Conservation (phyloP, 305 asterid genomes). For the Fraxinus platypoda region DNA sequence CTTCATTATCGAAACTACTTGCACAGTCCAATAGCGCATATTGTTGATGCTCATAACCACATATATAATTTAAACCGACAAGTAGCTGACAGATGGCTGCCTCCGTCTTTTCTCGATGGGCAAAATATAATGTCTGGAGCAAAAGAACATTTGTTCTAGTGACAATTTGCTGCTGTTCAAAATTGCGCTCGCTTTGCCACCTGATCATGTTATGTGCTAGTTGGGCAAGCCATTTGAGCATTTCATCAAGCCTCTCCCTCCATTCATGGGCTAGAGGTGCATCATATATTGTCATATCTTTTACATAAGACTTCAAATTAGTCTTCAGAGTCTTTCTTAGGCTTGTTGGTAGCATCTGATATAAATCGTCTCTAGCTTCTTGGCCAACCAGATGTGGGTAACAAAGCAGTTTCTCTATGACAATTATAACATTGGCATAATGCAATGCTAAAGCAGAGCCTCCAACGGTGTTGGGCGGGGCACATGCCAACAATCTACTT, state of each 20-base stretch:
- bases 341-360: constrained; percentile 88
- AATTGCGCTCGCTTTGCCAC: constrained; percentile 91
- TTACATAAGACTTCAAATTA: constrained; percentile 52
- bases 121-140: constrained; percentile 81
- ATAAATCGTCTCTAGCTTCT: constrained; percentile 87
- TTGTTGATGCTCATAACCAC: constrained; percentile 90
- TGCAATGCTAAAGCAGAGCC: constrained; percentile 88
- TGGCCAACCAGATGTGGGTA: constrained; percentile 94
- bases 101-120: constrained; percentile 73
- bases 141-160: constrained; percentile 70
- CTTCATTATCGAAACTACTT: constrained; percentile 82
- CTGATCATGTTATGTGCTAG: constrained; percentile 85
- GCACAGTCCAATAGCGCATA: constrained; percentile 85
- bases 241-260: constrained; percentile 59
- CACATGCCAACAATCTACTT: constrained; percentile 41
- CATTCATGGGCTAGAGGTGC: constrained; percentile 87
- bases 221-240: constrained; percentile 74
- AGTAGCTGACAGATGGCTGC: constrained; percentile 72
- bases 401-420: constrained; percentile 67
- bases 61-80: constrained; percentile 79
- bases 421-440: constrained; percentile 77
- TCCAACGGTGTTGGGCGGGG: constrained; percentile 69
- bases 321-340: constrained; percentile 57
- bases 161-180: constrained; percentile 85
- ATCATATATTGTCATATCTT: constrained; percentile 71